Conservation (phyloP, 2,329 filamentous ascomycete genomes). For the Parascedosporium putredinis region DNA sequence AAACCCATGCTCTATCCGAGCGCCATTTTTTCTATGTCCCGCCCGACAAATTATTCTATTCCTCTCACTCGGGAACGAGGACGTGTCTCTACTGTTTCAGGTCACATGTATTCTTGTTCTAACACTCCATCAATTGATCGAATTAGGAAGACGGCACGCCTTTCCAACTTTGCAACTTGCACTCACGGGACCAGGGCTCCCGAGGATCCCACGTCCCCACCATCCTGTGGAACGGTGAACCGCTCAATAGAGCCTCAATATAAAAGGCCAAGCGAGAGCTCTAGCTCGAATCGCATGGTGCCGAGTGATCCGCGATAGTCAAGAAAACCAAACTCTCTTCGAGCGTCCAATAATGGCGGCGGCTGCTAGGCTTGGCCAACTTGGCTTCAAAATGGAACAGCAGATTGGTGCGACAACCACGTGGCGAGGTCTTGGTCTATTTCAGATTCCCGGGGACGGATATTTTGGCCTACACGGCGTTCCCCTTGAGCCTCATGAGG, state of each 20-base stretch:
- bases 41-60: too few relatives aligned
- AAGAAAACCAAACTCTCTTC: neutral
- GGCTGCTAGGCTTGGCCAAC: neutral
- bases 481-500: slow-evolving; percentile 4
- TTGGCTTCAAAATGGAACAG: neutral
- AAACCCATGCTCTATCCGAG: too few relatives aligned
- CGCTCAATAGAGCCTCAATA: too few relatives aligned
- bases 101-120: too few relatives aligned
- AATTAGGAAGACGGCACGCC: neutral
- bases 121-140: too few relatives aligned
- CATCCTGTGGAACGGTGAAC: neutral
- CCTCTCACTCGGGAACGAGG: neutral
- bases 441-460: too few relatives aligned
- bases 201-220: neutral
- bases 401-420: neutral
- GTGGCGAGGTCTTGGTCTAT: neutral
- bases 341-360: neutral
- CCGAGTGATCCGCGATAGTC: neutral
- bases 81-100: too few relatives aligned
- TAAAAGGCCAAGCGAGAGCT: neutral
- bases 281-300: neutral
- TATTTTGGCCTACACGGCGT: too few relatives aligned
- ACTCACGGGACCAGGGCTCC: neutral
- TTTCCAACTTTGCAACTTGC: neutral
- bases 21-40: too few relatives aligned